Percentiles rank a stretch among this genome's conserved stretches.
phyloP scores from a whole-genome alignment of 805 yeast species.

The Maudiozyma saulgeensis region DNA sequence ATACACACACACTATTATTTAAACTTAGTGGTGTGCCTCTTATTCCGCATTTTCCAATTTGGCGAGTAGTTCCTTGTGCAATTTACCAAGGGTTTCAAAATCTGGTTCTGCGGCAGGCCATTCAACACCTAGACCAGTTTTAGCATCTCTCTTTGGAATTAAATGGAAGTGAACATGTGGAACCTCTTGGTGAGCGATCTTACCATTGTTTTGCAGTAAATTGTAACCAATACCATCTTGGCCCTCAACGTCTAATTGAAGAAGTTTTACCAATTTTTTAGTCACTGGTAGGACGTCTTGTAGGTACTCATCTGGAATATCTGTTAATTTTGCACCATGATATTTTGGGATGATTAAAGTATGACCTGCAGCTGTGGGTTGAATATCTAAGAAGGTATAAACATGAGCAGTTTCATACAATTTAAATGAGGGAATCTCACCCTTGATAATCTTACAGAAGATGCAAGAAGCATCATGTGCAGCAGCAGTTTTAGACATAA shows the following conservation, averaged over 20 bases:
- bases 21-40: neutral
- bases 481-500: conserved; percentile 15
- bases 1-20: no score
- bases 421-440: conserved; percentile 92
- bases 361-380: conserved; percentile 86
- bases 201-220: conserved; percentile 84
- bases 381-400: conserved; percentile 84
- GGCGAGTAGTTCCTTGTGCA: conserved; percentile 50
- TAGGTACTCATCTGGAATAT: conserved; percentile 84
- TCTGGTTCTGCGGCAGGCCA: conserved; percentile 93
- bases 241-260: conserved; percentile 55
- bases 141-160: conserved; percentile 73
- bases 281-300: conserved; percentile 81
- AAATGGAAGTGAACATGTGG: conserved; percentile 96
- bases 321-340: conserved; percentile 89
- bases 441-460: conserved; percentile 89
- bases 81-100: conserved; percentile 57
- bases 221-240: conserved; percentile 65
- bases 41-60: conserved; percentile 27
- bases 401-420: conserved; percentile 74
- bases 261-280: conserved; percentile 70
- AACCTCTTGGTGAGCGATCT: conserved; percentile 91
- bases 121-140: conserved; percentile 74
- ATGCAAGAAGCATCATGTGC: conserved; percentile 57
- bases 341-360: conserved; percentile 82